A percentile compares a stretch with the other conserved stretches of the same genome.
Conservation (phyloP, 2,329 filamentous ascomycete species). For the Thielaviopsis musarum region DNA sequence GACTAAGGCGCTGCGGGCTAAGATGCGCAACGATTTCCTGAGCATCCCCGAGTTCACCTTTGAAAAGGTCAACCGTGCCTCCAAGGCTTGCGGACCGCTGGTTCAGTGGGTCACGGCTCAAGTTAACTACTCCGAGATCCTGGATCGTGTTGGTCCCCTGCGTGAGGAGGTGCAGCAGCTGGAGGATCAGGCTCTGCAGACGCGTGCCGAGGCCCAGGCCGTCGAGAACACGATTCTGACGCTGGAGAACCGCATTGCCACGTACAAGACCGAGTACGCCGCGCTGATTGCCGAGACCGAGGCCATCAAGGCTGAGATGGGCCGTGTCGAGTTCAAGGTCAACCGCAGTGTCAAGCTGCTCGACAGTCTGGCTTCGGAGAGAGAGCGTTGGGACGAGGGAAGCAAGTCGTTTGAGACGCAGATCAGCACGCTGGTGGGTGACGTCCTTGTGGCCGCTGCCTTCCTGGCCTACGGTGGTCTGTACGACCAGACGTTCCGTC, state of each 20-base stretch:
- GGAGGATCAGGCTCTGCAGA: conserved; percentile 77
- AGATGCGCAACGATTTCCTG: conserved; percentile 86
- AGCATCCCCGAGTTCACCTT: conserved; percentile 92
- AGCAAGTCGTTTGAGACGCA: conserved; percentile 98
- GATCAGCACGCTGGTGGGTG: conserved; percentile 88
- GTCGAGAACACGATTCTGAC: conserved; percentile 74
- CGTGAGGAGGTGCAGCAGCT: conserved; percentile 77
- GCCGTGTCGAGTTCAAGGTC: conserved; percentile 91
- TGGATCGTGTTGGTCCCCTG: conserved; percentile 83
- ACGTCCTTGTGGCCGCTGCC: conserved; percentile 88
- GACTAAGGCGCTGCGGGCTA: conserved; percentile 64
- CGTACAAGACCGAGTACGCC: conserved; percentile 92
- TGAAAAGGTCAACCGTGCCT: conserved; percentile 88
- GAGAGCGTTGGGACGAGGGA: conserved; percentile 85
- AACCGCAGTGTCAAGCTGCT: conserved; percentile 87
- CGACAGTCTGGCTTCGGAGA: conserved; percentile 87
- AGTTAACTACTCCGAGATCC: conserved; percentile 93
- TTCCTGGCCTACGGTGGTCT: conserved; percentile 94
- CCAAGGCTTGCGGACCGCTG: conserved; percentile 88
- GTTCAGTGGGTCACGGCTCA: conserved; percentile 96
- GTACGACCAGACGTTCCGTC: conserved; percentile 95
- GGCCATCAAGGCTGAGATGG: conserved; percentile 94
- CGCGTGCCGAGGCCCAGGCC: conserved; percentile 81
- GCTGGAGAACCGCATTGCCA: conserved; percentile 79
- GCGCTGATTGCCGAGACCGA: conserved; percentile 92